These are phyloP conservation scores for Cicer pinnatifidum DNA, from an alignment of 306 rosid species.

Conservation along the genomic window DNA sequence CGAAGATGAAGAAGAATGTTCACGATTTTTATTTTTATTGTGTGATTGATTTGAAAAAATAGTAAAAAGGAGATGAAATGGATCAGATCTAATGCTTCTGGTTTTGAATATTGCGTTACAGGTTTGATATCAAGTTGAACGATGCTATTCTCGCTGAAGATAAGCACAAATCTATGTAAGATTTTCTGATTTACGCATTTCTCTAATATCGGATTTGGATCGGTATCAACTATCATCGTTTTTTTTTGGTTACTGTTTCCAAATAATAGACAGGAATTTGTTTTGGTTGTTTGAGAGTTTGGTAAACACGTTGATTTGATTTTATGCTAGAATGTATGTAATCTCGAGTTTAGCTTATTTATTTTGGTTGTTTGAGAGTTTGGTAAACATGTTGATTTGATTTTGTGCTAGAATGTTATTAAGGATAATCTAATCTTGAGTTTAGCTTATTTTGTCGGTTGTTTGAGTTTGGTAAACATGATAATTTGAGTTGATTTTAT, in stretches of 20 bases:
- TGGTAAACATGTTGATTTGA: neutral
- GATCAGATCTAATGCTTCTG: constrained; percentile 36
- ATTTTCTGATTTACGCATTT: neutral
- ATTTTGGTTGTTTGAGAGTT: neutral
- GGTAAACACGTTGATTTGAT: constrained; percentile 8
- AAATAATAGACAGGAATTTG: neutral
- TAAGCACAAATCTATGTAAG: constrained; percentile 86
- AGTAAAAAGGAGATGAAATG: neutral
- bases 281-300: neutral
- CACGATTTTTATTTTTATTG: neutral
- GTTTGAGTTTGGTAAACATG: neutral
- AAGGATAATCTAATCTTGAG: neutral
- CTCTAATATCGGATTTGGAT: neutral
- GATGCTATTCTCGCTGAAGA: constrained; percentile 91
- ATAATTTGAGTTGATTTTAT: neutral
- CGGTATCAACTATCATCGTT: neutral
- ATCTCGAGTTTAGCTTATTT: constrained; percentile 5
- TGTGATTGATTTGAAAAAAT: neutral
- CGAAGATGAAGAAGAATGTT: neutral
- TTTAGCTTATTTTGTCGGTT: neutral
- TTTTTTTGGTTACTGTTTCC: too few relatives aligned
- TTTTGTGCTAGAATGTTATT: neutral
- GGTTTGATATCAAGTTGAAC: constrained; percentile 76
- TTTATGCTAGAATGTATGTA: neutral
- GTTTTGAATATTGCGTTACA: constrained; percentile 43